Percentiles rank a stretch among this genome's conserved stretches.
Evolutionary conservation across 495 filamentous ascomycete genomes (phyloP).

Genomic region (Cryomyces minteri): DNA sequence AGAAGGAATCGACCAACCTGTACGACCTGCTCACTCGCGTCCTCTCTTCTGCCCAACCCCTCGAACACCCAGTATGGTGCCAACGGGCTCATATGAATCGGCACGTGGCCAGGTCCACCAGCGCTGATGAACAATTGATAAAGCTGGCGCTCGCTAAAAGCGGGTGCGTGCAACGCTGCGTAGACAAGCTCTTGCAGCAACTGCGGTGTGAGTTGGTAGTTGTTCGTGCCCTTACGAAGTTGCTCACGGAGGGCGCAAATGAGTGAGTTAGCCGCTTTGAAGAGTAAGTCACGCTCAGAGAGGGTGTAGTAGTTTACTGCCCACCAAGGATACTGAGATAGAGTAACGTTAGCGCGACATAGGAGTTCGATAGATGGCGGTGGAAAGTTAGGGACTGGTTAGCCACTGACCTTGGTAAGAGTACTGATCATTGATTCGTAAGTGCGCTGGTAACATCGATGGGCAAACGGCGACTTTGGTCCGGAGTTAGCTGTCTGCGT

Average conservation of each 20-base stretch:
- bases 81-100: conserved; percentile 1
- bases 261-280: conserved; percentile 30
- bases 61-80: conserved; percentile 8
- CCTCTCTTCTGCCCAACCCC: conserved; percentile 4
- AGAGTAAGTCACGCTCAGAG: conserved; percentile 39
- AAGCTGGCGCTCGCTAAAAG: conserved; percentile 16
- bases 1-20: conserved; percentile 1
- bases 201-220: conserved; percentile 26
- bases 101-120: conserved; percentile 2
- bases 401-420: conserved; percentile 39
- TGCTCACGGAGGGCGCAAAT: conserved; percentile 26
- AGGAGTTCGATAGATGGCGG: background rate
- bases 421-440: conserved; percentile 63
- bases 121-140: background rate
- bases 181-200: conserved; percentile 25
- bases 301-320: conserved; percentile 42
- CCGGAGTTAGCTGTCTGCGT: conserved; percentile 2
- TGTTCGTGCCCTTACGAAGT: conserved; percentile 14
- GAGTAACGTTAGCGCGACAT: background rate
- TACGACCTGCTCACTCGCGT: conserved; percentile 4
- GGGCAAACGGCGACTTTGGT: conserved; percentile 41
- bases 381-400: background rate
- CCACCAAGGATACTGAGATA: conserved; percentile 46
- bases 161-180: conserved; percentile 11
- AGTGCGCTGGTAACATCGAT: conserved; percentile 47